Base-by-base conservation (phyloP, 106 monocot genomes). In the Amphibolis antarctica region DNA sequence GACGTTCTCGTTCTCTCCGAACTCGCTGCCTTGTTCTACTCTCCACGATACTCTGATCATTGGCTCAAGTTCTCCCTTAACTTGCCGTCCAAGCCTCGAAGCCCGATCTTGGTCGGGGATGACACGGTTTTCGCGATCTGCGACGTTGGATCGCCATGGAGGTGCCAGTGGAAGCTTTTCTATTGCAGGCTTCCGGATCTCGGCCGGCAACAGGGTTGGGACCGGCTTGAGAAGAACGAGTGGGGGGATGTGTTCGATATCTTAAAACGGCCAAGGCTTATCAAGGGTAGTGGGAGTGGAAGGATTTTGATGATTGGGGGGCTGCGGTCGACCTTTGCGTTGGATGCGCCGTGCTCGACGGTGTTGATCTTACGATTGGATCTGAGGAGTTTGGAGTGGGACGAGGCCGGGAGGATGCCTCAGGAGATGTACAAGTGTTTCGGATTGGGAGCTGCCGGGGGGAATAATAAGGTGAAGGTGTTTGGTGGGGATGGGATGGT, bases 111-210 rank as follows among this genome's bases (percentile, higher is more conserved):
- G 27, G 28, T 83, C 21, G 63, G 45, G 14, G 63, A 47, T 18
- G 69, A 53, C 2, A 45, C 80, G 6, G 67, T 89, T 43, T 88
- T 69, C 71, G 75, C 83, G 10, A 75, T 91, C 14, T 91, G 87
- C 66, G 98, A 91, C 44, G 77, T 85, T 12, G 96, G 96, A 12
- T 81, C 80, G 17, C 90, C 87, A 12, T 99, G 98, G 98, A 55
- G 91, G 30, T 85, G 81, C 77, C 88, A 91, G 70, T 99, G 98
- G 91, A 99, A 88, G 91, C 76, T 99, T 42, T 99, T 99, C 66
- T 74, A 76, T 22, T 91, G 91, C 56, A 26, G 60, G 7, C 55
- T 88, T 4, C 23, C 49, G 25, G 86, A 69, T 42, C 66, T 89
- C n/a, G 78, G 72, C 6, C 71, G 71, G 15, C 67, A 64, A 23